These are phyloP conservation scores for Lasiosphaeria ovina DNA, from an alignment of 495 filamentous ascomycete species.

Conservation along the genomic window DNA sequence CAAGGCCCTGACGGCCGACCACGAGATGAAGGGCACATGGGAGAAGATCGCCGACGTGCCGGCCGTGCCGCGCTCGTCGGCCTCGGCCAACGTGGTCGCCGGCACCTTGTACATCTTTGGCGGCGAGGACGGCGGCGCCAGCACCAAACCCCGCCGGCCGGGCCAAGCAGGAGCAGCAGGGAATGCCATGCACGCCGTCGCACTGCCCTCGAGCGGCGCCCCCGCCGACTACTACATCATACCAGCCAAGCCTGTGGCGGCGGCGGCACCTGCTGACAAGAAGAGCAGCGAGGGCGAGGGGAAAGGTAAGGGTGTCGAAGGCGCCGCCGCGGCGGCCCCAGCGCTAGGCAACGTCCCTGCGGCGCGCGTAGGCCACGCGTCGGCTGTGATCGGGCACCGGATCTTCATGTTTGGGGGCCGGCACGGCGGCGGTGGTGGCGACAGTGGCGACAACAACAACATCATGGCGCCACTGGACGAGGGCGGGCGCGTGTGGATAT, in stretches of 20 bases:
- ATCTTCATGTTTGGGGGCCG: slow-evolving; percentile 67
- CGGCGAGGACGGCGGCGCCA: slow-evolving; percentile 46
- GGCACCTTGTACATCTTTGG: slow-evolving; percentile 70
- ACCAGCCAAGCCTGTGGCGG: slow-evolving; percentile 40
- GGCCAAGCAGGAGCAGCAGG: slow-evolving; percentile 48
- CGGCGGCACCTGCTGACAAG: slow-evolving; percentile 26
- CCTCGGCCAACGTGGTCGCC: slow-evolving; percentile 64
- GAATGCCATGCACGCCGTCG: slow-evolving; percentile 67
- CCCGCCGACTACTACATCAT: slow-evolving; percentile 57
- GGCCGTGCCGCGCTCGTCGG: slow-evolving; percentile 63
- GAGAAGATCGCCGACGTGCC: slow-evolving; percentile 48
- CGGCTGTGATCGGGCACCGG: slow-evolving; percentile 54
- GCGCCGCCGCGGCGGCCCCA: neutral
- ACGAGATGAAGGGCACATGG: slow-evolving; percentile 56
- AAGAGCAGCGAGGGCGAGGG: slow-evolving; percentile 23
- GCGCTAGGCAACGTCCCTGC: slow-evolving; percentile 42
- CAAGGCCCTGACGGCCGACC: slow-evolving; percentile 15
- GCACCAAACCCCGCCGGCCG: slow-evolving; percentile 19
- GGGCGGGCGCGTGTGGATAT: slow-evolving; percentile 64
- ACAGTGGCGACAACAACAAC: neutral
- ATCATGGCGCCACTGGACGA: slow-evolving; percentile 54
- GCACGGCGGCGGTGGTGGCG: slow-evolving; percentile 24
- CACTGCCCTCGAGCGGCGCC: slow-evolving; percentile 52
- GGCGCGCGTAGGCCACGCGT: slow-evolving; percentile 56
- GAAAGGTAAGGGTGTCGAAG: slow-evolving; percentile 17